Conservation (phyloP, 441 rosid genomes). For the Raphanus hybrid region DNA sequence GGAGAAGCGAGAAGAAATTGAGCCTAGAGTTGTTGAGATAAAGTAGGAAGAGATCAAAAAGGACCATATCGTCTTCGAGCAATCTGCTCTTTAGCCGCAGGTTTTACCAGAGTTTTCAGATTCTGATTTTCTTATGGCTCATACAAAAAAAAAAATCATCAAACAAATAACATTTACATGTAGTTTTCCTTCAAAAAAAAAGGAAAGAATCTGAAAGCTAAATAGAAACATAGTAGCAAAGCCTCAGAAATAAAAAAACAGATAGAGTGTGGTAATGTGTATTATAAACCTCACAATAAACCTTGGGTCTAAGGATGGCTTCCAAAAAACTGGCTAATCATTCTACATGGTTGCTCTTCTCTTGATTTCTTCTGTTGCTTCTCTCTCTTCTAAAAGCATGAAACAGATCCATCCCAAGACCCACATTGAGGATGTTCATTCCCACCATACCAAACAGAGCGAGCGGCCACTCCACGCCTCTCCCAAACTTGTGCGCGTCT, state of each 20-base stretch:
- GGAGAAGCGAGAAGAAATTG: not conserved
- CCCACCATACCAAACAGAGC: slow-evolving; percentile 90
- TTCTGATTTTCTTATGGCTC: not conserved
- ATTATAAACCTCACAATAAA: not conserved
- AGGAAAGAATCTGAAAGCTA: slow-evolving; percentile 15
- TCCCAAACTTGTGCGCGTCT: slow-evolving; percentile 75
- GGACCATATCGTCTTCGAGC: not conserved
- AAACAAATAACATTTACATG: slow-evolving; percentile 31
- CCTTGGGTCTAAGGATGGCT: not conserved
- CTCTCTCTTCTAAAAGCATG: slow-evolving; percentile 74
- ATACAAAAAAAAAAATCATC: not conserved
- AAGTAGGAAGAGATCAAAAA: not conserved
- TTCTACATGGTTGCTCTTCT: slow-evolving; percentile 28
- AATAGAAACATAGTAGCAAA: not conserved
- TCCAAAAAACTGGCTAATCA: not conserved
- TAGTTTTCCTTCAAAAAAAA: not conserved
- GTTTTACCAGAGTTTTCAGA: not conserved
- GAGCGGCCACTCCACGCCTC: slow-evolving; percentile 82
- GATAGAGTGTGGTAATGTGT: not conserved
- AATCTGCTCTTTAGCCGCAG: not conserved
- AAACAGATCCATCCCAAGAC: slow-evolving; percentile 79
- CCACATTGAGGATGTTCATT: slow-evolving; percentile 75
- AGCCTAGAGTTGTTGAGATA: not conserved
- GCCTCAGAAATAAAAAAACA: slow-evolving; percentile 10
- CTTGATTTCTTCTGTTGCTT: slow-evolving; percentile 41